These are phyloP conservation scores for Neonectria faginata DNA, from an alignment of 2,329 filamentous ascomycete genomes.

Conservation along the genomic window DNA sequence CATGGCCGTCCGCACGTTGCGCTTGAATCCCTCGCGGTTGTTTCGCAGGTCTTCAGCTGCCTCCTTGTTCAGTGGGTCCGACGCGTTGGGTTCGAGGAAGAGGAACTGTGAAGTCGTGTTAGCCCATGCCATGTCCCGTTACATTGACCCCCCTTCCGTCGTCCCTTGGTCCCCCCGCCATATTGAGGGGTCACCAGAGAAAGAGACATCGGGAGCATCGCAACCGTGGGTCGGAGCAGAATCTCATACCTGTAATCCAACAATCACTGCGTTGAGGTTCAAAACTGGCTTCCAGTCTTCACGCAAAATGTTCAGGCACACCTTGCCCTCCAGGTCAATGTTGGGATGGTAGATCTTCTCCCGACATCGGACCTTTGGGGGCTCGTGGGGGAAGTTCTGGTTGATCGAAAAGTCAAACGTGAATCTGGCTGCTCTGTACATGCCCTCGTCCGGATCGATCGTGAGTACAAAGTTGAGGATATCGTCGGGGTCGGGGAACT, in stretches of 20 bases:
- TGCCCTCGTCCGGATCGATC: constrained; percentile 86
- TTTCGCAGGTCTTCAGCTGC: constrained; percentile 90
- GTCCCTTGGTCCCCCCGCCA: background rate
- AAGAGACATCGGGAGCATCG: background rate
- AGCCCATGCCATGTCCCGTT: constrained; percentile 31
- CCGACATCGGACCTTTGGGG: constrained; percentile 95
- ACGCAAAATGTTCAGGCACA: constrained; percentile 95
- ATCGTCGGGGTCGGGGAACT: constrained; percentile 85
- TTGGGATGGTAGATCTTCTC: constrained; percentile 99
- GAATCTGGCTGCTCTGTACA: constrained; percentile 90
- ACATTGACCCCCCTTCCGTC: background rate
- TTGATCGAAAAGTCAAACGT: constrained; percentile 93
- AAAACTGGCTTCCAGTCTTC: constrained; percentile 99
- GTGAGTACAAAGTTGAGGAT: constrained; percentile 86
- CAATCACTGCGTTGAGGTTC: constrained; percentile 95
- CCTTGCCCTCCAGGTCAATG: constrained; percentile 97
- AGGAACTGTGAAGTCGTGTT: constrained; percentile 74
- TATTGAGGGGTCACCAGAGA: background rate
- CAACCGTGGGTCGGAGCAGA: background rate
- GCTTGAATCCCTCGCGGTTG: constrained; percentile 89
- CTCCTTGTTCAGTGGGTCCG: constrained; percentile 98
- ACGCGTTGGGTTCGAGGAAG: constrained; percentile 97
- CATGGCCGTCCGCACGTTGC: constrained; percentile 90
- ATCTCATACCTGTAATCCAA: constrained; percentile 80
- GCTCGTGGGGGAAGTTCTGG: constrained; percentile 96